phyloP scores from a whole-genome alignment of 176 grass and related monocot species.

The Oryza glaberrima region DNA sequence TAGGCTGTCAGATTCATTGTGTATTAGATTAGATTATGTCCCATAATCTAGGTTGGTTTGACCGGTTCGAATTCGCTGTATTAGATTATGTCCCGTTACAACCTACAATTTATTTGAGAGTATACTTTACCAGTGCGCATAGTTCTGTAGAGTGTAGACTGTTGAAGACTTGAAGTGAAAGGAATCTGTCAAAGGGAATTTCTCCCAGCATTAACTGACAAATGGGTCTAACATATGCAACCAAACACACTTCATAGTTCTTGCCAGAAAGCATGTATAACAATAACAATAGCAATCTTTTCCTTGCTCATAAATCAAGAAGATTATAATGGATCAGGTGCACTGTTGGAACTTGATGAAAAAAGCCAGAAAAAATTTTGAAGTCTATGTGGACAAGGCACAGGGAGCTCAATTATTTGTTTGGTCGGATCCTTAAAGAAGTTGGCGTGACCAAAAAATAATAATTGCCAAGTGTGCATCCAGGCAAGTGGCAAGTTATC shows the following conservation, averaged over 20 bases:
- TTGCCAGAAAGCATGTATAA: not conserved
- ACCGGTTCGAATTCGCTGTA: too few species aligned
- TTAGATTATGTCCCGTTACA: too few species aligned
- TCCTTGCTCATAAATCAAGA: not conserved
- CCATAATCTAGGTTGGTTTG: too few species aligned
- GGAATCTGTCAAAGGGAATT: too few species aligned
- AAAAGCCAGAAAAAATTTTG: not conserved
- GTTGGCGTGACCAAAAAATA: not conserved
- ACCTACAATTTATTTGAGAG: too few species aligned
- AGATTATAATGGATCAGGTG: not conserved
- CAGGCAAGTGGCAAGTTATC: not conserved
- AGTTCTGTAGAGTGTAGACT: too few species aligned
- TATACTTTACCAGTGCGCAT: too few species aligned
- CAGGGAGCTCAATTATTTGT: not conserved
- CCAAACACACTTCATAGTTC: not conserved
- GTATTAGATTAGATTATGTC: too few species aligned
- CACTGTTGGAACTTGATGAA: not conserved
- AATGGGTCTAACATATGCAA: too few species aligned
- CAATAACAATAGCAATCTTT: not conserved
- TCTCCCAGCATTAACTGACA: too few species aligned
- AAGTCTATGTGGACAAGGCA: not conserved
- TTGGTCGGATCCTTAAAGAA: slow-evolving; percentile 8
- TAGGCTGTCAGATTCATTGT: too few species aligned
- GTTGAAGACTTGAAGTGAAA: too few species aligned
- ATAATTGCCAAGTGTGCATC: not conserved